Conservation (phyloP, 306 rosid species). For the Gastrolobium bilobum region DNA sequence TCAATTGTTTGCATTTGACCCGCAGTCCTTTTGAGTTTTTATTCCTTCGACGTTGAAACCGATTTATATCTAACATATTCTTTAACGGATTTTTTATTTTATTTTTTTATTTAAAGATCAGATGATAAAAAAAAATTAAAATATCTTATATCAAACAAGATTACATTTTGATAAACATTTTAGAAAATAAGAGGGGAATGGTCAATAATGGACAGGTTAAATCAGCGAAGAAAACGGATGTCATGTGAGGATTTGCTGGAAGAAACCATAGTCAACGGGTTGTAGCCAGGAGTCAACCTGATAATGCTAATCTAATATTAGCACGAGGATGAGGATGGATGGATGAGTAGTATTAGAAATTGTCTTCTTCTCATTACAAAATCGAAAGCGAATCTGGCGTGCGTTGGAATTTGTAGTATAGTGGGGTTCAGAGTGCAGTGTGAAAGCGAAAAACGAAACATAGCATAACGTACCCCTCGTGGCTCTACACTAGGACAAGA, state of each 20-base stretch:
- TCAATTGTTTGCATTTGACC: background rate
- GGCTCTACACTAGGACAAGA: background rate
- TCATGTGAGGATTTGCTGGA: background rate
- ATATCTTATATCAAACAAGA: background rate
- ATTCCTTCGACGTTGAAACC: too few species aligned
- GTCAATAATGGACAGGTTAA: background rate
- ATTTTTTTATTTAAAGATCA: too few species aligned
- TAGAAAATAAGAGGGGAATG: background rate
- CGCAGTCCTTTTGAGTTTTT: background rate
- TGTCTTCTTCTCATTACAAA: background rate
- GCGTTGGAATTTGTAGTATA: background rate
- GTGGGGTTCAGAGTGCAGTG: background rate
- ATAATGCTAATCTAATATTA: background rate
- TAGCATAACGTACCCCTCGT: background rate
- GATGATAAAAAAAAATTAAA: too few species aligned
- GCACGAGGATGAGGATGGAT: background rate
- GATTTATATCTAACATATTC: too few species aligned
- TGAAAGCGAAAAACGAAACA: background rate
- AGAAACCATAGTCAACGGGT: background rate
- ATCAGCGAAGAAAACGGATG: constrained; percentile 16
- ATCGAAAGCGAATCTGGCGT: background rate
- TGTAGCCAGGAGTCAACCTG: background rate
- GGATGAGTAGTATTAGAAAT: background rate
- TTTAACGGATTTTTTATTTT: too few species aligned
- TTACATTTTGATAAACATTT: background rate